A percentile compares a stretch with the other conserved stretches of the same genome.
phyloP scores from a whole-genome alignment of 2,329 filamentous ascomycete genomes.

The Chlorencoelia australis region DNA sequence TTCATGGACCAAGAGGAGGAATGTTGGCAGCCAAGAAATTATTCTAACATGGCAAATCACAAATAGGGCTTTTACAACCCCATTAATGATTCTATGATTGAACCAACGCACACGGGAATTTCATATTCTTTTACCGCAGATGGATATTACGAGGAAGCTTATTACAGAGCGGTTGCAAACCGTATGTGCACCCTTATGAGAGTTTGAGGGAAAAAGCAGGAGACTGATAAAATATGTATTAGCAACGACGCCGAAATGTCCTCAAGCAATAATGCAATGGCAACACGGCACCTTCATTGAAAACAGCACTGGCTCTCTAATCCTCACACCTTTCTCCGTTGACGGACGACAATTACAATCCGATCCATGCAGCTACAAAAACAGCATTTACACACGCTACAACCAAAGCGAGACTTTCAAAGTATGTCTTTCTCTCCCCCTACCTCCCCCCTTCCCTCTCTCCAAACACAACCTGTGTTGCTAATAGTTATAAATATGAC shows the following conservation, averaged over 20 bases:
- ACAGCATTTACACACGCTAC: slow-evolving; percentile 52
- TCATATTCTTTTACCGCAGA: slow-evolving; percentile 65
- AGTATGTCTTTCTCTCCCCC: slow-evolving; percentile 31
- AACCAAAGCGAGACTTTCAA: slow-evolving; percentile 54
- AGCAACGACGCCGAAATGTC: slow-evolving; percentile 51
- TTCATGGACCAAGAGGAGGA: slow-evolving; percentile 17
- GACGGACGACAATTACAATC: slow-evolving; percentile 61
- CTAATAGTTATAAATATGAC: neutral
- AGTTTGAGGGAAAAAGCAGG: neutral
- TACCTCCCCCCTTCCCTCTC: neutral
- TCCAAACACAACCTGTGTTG: neutral
- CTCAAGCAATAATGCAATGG: slow-evolving; percentile 59
- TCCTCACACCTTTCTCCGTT: slow-evolving; percentile 48
- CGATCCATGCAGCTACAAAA: slow-evolving; percentile 46
- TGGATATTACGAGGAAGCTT: slow-evolving; percentile 58
- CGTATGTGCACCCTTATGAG: slow-evolving; percentile 36
- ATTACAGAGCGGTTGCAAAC: slow-evolving; percentile 60
- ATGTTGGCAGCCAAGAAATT: slow-evolving; percentile 9
- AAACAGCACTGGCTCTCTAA: slow-evolving; percentile 46
- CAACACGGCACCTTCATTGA: slow-evolving; percentile 57
- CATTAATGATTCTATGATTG: slow-evolving; percentile 52
- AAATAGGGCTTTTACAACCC: slow-evolving; percentile 59
- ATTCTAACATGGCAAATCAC: too few species aligned
- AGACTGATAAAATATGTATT: slow-evolving; percentile 9
- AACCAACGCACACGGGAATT: slow-evolving; percentile 57